Evolutionary conservation across 805 yeast genomes (phyloP).

Genomic region (Pichia occidentalis): DNA sequence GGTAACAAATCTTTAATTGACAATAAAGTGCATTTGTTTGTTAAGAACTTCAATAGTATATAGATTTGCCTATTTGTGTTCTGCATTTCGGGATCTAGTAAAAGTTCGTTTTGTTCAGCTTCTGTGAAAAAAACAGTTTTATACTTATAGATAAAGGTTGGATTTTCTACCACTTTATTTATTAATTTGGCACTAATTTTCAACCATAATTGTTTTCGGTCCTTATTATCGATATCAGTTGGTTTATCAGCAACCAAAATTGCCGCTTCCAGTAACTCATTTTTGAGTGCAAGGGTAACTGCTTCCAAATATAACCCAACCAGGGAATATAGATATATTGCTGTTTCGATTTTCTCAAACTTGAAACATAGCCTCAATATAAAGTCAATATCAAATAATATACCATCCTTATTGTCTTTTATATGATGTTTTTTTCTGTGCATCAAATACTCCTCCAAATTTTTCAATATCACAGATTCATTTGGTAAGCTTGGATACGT

Average conservation of each 20-base stretch:
- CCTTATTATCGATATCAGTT: constrained; percentile 25
- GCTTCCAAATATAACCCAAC: constrained; percentile 76
- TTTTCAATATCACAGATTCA: constrained; percentile 44
- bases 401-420: constrained; percentile 21
- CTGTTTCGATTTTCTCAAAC: constrained; percentile 52
- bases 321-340: constrained; percentile 65
- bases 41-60: constrained; percentile 31
- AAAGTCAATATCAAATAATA: constrained; percentile 62
- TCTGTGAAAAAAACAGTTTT: constrained; percentile 13
- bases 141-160: constrained; percentile 22
- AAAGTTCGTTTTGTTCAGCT: constrained; percentile 8
- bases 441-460: constrained; percentile 35
- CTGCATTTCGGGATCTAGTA: no score
- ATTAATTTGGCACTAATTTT: constrained; percentile 51
- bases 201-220: constrained; percentile 70
- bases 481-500: constrained; percentile 35
- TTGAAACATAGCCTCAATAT: constrained; percentile 66
- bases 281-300: constrained; percentile 59
- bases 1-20: constrained; percentile 79
- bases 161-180: constrained; percentile 26
- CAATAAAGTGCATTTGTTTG: constrained; percentile 42
- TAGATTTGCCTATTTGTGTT: constrained; percentile 26
- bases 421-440: constrained; percentile 13
- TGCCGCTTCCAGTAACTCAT: constrained; percentile 54
- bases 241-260: constrained; percentile 50